Base-by-base conservation (phyloP, 1,139 yeast species). In the Geotrichum restrictum region DNA sequence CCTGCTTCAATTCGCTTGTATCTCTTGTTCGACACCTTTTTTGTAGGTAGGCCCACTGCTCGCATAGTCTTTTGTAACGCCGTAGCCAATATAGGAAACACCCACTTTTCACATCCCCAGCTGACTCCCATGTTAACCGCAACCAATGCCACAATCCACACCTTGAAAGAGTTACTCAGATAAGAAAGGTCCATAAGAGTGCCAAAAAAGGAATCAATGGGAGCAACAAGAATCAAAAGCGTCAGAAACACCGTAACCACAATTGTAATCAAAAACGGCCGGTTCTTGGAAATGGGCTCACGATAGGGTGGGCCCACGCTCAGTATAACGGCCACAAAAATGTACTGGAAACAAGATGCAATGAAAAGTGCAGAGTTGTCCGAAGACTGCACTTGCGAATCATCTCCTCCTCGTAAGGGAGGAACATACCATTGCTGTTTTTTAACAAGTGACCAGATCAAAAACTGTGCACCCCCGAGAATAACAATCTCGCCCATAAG, bases 281-380 rank as follows among this genome's bases (percentile, higher is more conserved):
- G 52, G 66, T 93, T 93, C 58, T 80, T 75, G 37, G 72, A 68
- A 63, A 86, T 79, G 1, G 94, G 83, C 64, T 87, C 85, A 56
- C 98, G 77, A 67, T 88, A 94, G n/a, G 99, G 99, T 11, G 95
- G 94, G 0, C 99, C 98, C 29, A 82, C 87, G 31, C 95, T 86
- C 56, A 93, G 73, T 19, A 89, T 81, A 33, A 88, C 73, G 0
- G 98, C 96, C 53, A 84, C 79, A 54, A 88, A 72, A 50, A 94
- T 85, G 68, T 93, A 94, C 72, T 93, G 98, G 72, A 87, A 85
- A 64, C 89, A 88, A 2, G 96, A 80, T 61, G 80, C 82, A 51
- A 83, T 77, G 69, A 93, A 93, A 54, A 93, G 72, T 0, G 85
- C 81, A 0, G 98, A 88, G 64, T 94, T 93, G 67, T 94, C 98